Evolutionary conservation across 2,329 filamentous ascomycete genomes (phyloP), one percentile per base, ranked within the genome.

Genomic region (Aquanectria penicillioides): DNA sequence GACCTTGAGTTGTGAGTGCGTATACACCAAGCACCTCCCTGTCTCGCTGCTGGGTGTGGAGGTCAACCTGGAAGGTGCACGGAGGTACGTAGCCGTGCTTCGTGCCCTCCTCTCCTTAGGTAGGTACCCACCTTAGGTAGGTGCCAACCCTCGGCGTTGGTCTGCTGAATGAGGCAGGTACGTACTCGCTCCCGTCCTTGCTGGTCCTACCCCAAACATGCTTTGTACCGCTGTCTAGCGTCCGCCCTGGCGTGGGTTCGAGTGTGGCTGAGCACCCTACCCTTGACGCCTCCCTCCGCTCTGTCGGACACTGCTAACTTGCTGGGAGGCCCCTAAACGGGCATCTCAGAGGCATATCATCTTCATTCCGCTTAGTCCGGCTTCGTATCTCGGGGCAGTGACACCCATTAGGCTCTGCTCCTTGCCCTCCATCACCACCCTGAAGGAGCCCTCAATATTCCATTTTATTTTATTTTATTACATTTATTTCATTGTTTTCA

Each of bases 151-250:
- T n/a, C n/a, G n/a, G n/a, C n/a, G n/a, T n/a, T n/a, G n/a, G n/a
- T n/a, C n/a, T n/a, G n/a, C 41, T 44, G 11, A 11, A 44, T 29
- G 26, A 44, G 41, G 41, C 29, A 44, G 41, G 41, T 44, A 44
- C 41, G 41, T 44, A 44, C 31, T 18, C 22, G 15, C 41, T 44
- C 41, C 41, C 17, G 15, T 44, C 15, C 15, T 12, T 34, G 23
- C 26, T 29, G 31, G 37, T 29, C 15, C 54, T 57, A 46, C 47
- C 54, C 54, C 47, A 47, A 52, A 40, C 54, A 57, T 57, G 54
- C 54, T 57, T 57, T 38, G 40, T 36, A 52, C 47, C 54, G 47
- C 47, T 46, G 33, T 50, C 47, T 52, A 52, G 47, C 47, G 54
- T 52, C 54, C 54, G 54, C 48, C 47, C 41, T 40, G 38, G 40